These are phyloP conservation scores for Solanum etuberosum DNA, from an alignment of 257 asterid genomes.

Conservation along the genomic window DNA sequence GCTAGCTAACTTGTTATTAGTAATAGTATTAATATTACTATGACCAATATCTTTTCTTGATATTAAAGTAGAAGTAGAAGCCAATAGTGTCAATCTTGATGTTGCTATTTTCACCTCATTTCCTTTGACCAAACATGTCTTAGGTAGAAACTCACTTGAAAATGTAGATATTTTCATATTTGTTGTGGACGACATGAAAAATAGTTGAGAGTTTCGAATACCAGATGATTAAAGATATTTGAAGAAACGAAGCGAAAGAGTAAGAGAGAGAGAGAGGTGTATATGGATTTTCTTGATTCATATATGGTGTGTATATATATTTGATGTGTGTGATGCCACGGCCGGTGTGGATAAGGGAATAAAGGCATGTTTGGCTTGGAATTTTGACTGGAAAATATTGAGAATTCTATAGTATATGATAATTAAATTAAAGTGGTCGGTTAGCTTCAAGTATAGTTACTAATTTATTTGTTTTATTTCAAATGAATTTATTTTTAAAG, in stretches of 20 bases:
- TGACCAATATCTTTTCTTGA: neutral
- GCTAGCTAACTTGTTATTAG: slow-evolving; percentile 6
- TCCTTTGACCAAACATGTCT: neutral
- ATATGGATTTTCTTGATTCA: neutral
- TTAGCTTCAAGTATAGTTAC: neutral
- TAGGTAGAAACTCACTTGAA: neutral
- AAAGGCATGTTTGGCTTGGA: neutral
- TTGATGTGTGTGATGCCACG: neutral
- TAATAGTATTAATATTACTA: neutral
- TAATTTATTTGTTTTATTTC: neutral
- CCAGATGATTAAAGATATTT: neutral
- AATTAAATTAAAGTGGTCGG: neutral
- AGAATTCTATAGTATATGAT: neutral
- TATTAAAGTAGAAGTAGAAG: neutral
- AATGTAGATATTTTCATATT: neutral
- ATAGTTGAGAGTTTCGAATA: neutral
- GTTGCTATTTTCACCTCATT: neutral
- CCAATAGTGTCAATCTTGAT: neutral
- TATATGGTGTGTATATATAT: neutral
- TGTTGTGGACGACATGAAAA: neutral
- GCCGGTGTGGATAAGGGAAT: neutral
- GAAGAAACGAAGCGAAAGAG: neutral
- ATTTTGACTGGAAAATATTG: neutral
- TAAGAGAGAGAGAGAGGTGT: neutral
- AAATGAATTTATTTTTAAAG: neutral